Percentiles rank a stretch among this genome's conserved stretches.
Conservation (phyloP, 2,329 filamentous ascomycete species). For the Pseudogymnoascus sp. region DNA sequence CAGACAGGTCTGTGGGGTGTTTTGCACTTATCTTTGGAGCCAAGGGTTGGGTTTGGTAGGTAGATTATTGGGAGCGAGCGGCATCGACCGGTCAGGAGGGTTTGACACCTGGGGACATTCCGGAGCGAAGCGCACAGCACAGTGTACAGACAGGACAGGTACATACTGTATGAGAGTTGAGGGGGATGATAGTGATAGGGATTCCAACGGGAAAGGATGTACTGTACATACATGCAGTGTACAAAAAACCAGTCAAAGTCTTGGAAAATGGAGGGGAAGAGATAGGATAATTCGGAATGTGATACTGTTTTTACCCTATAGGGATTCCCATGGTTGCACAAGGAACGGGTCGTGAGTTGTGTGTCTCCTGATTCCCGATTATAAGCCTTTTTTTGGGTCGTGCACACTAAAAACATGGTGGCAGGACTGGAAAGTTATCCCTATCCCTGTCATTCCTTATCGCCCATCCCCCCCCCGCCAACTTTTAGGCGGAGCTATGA, state of each 20-base stretch:
- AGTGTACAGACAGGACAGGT: background rate
- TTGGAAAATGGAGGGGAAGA: background rate
- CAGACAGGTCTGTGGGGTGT: background rate
- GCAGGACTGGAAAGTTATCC: background rate
- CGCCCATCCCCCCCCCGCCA: background rate
- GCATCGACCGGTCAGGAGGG: background rate
- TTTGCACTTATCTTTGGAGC: background rate
- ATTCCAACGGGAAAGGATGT: background rate
- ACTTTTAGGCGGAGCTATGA: constrained; percentile 5
- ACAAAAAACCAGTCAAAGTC: background rate
- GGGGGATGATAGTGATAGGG: background rate
- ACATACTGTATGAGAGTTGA: background rate
- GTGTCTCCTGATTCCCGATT: background rate
- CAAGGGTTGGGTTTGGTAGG: background rate
- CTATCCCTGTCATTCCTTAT: constrained; percentile 3
- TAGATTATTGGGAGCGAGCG: background rate
- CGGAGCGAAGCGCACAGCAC: background rate
- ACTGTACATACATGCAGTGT: background rate
- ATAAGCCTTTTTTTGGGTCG: constrained; percentile 2
- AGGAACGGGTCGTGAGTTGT: background rate
- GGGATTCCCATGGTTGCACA: background rate
- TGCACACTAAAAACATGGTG: background rate
- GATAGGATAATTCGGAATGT: background rate
- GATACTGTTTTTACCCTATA: background rate
- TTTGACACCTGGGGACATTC: background rate